A percentile compares a stretch with the other conserved stretches of the same genome.
Conservation (phyloP, 2,329 filamentous ascomycete species). For the Fusarium incarnatum region DNA sequence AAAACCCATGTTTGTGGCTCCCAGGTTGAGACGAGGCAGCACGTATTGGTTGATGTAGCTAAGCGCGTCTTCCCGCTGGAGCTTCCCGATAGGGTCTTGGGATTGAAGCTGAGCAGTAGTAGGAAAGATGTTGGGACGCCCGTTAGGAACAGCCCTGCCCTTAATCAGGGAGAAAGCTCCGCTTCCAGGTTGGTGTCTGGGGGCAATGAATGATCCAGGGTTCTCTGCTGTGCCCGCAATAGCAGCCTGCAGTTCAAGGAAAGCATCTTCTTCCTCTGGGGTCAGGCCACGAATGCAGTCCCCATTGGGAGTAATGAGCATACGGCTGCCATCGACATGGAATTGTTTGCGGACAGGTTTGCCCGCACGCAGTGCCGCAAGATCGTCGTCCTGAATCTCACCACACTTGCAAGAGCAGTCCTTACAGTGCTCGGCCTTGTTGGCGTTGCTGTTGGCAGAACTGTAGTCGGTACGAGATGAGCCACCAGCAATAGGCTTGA, state of each 20-base stretch:
- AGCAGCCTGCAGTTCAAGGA: slow-evolving; percentile 73
- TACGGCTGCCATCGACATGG: slow-evolving; percentile 70
- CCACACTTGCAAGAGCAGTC: slow-evolving; percentile 55
- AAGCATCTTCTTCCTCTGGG: slow-evolving; percentile 75
- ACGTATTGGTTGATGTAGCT: slow-evolving; percentile 78
- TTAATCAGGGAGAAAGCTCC: slow-evolving; percentile 72
- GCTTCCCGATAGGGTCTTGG: slow-evolving; percentile 71
- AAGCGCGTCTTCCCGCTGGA: slow-evolving; percentile 74
- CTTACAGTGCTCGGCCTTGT: slow-evolving; percentile 51
- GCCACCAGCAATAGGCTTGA: slow-evolving; percentile 51
- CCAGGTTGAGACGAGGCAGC: slow-evolving; percentile 68
- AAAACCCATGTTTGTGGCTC: slow-evolving; percentile 59
- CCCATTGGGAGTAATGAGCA: slow-evolving; percentile 80
- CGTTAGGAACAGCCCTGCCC: slow-evolving; percentile 73
- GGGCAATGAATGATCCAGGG: slow-evolving; percentile 67
- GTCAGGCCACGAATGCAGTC: slow-evolving; percentile 80
- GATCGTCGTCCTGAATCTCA: slow-evolving; percentile 62
- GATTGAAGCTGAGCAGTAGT: slow-evolving; percentile 58
- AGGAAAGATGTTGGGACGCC: slow-evolving; percentile 71
- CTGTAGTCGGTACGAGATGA: slow-evolving; percentile 47
- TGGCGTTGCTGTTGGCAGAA: slow-evolving; percentile 32
- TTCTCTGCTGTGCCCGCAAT: slow-evolving; percentile 63
- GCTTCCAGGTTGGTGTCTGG: slow-evolving; percentile 64
- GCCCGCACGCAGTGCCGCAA: slow-evolving; percentile 65
- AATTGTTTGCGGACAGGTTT: slow-evolving; percentile 69